Evolutionary conservation across 1,139 yeast species (phyloP), one percentile per base, ranked within the genome.

Genomic region (Pichia sp.): DNA sequence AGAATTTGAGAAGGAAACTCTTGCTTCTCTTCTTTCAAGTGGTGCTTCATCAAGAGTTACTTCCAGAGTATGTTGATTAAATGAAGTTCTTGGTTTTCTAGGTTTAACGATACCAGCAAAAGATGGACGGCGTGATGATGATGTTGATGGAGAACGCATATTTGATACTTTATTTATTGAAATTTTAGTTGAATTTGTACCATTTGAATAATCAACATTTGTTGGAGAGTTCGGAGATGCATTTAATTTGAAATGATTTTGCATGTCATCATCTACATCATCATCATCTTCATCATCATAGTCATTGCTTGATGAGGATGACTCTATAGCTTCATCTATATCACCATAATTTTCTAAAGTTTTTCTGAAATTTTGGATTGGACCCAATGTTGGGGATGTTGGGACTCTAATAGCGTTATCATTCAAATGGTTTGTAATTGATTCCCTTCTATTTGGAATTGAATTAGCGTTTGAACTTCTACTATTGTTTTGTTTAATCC

Each of bases 361-460:
- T 30, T 53, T 55, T 45, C 63, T 51, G 9, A 58, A 39, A 40
- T 43, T 53, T 40, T 54, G 61, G 27, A 58, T 38, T 12, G 64
- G 63, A 33, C 51, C 54, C 33, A 46, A 47, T 20, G 56, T 50
- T 7, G 69, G 69, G 16, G 68, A 65, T 1, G 47, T 40, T 16
- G 82, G 82, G 7, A 77, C 58, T 48, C 65, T 69, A 26, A 71
- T 55, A 52, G 68, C 69, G 57, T 76, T 80, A 52, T 74, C 77
- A 26, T 68, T 63, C 38, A 61, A 62, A 31, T 68, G 62, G 52
- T 68, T 71, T 26, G 83, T 75, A 43, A 80, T 80, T 26, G 81
- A 73, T 54, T 78, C 82, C 50, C 86, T 66, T 56, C 81, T 55
- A 34, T 42, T 26, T n/a, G 39, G 35, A 10, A 22, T 23, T 24